Conservation (phyloP, 805 yeast genomes). For the Saturnispora mendoncae region DNA sequence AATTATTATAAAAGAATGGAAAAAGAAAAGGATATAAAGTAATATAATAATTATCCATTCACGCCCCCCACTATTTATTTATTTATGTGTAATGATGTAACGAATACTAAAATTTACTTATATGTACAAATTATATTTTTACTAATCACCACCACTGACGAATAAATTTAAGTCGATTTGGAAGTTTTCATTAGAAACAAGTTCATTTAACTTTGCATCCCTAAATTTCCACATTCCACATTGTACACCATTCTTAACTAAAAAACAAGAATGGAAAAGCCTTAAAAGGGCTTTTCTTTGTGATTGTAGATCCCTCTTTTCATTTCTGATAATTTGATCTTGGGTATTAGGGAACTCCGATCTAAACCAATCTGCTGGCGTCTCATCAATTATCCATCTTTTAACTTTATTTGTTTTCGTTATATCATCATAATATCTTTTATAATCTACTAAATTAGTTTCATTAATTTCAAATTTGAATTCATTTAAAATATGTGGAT, state of each 20-base stretch:
- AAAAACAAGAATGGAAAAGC: conserved; percentile 33
- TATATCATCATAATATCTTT: conserved; percentile 11
- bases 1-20: conserved; percentile 14
- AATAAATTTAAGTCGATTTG: conserved; percentile 10
- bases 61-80: not conserved
- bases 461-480: conserved; percentile 24
- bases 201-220: conserved; percentile 31
- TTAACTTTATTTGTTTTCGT: conserved; percentile 20
- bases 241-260: conserved; percentile 24
- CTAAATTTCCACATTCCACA: conserved; percentile 39
- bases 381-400: conserved; percentile 25
- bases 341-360: conserved; percentile 54
- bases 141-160: not conserved
- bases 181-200: conserved; percentile 21
- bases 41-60: too few species aligned
- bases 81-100: not conserved
- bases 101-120: not conserved
- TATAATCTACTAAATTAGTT: conserved; percentile 13
- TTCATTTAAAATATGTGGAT: conserved; percentile 20
- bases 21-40: conserved; percentile 3
- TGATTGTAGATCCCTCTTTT: conserved; percentile 21
- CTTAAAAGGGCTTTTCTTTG: conserved; percentile 35
- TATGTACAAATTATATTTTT: not conserved
- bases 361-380: conserved; percentile 52
- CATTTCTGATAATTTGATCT: conserved; percentile 34